Conservation (phyloP, 2,329 filamentous ascomycete species). For the Plenodomus lindquistii region DNA sequence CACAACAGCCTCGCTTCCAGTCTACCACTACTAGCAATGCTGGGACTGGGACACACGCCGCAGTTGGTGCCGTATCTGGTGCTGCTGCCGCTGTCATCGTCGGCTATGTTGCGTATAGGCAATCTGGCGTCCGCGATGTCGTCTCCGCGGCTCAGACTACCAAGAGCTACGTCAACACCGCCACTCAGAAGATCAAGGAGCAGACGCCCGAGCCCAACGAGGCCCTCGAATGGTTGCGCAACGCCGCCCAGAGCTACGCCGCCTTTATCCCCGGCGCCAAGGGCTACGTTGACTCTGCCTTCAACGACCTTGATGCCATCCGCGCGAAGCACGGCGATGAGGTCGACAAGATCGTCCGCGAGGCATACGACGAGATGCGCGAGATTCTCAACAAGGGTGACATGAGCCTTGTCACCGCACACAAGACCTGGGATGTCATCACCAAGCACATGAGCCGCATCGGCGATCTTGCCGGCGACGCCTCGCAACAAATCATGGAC, state of each 20-base stretch:
- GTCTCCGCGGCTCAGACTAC: conserved; percentile 59
- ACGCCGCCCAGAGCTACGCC: conserved; percentile 70
- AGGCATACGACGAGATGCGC: conserved; percentile 70
- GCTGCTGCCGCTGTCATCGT: conserved; percentile 52
- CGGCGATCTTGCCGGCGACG: conserved; percentile 64
- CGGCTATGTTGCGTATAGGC: conserved; percentile 59
- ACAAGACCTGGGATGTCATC: conserved; percentile 65
- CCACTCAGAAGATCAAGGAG: conserved; percentile 64
- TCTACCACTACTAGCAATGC: conserved; percentile 31
- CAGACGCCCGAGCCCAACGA: conserved; percentile 68
- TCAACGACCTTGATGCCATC: conserved; percentile 71
- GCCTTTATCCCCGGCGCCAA: conserved; percentile 72
- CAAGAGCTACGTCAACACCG: conserved; percentile 63
- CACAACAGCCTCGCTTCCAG: conserved; percentile 38
- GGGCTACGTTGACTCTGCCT: conserved; percentile 68
- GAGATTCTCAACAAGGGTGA: conserved; percentile 62
- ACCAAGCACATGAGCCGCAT: conserved; percentile 65
- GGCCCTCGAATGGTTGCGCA: conserved; percentile 67
- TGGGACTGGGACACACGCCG: conserved; percentile 41
- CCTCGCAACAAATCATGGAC: conserved; percentile 66
- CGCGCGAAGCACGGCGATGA: conserved; percentile 69
- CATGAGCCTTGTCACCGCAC: conserved; percentile 65
- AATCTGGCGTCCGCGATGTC: conserved; percentile 55
- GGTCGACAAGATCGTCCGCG: conserved; percentile 68
- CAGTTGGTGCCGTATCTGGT: conserved; percentile 56